Base-by-base conservation (phyloP, 805 yeast species). In the Cyberlindnera meyerae region DNA sequence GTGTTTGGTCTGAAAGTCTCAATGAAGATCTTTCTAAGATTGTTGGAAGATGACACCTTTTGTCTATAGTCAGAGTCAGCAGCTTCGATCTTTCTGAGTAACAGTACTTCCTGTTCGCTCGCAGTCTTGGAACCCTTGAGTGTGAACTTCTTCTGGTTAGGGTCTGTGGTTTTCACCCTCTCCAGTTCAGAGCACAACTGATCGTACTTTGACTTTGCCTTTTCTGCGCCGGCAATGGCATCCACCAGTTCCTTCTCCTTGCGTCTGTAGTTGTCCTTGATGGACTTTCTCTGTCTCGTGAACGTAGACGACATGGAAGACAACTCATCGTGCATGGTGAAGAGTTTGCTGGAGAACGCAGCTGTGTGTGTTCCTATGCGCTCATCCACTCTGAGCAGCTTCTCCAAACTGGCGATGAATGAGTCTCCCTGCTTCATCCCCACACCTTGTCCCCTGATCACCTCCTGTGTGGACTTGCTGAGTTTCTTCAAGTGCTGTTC, bases 51-150 rank as follows among this genome's bases (percentile, higher is more conserved):
- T 28, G 79, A 73, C 5, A 88, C 95, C 52, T 75, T 82, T 51
- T 74, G 77, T 57, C 80, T 79, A 63, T 87, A 93, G 45, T 93
- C 98, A 36, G 75, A 71, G 59, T 93, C 97, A 0, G 97, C 94
- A 37, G 68, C 62, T 47, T 82, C 85, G 31, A 93, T 85, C 55
- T 90, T 89, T 37, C 79, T 65, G 43, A 73, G 77, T 14, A 90
- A 66, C 33, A 89, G 96, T 55, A 90, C 97, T 55, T 93, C 97
- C 62, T 90, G 97, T 33, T 72, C 75, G 35, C 80, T 82, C 2
- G 83, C 77, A 0, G 88, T 79, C 47, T 81, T 82, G 27, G 85
- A 75, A 42, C 83, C 82, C 55, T 85, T 85, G 55, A 93, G 71
- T 3, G 90, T 77, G 34, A 89, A 79, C 44, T 83, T 82, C 49